Percentiles rank a stretch among this genome's conserved stretches.
These are phyloP conservation scores for Diaporthe australafricana DNA, from an alignment of 2,329 filamentous ascomycete species.

Conservation along the genomic window DNA sequence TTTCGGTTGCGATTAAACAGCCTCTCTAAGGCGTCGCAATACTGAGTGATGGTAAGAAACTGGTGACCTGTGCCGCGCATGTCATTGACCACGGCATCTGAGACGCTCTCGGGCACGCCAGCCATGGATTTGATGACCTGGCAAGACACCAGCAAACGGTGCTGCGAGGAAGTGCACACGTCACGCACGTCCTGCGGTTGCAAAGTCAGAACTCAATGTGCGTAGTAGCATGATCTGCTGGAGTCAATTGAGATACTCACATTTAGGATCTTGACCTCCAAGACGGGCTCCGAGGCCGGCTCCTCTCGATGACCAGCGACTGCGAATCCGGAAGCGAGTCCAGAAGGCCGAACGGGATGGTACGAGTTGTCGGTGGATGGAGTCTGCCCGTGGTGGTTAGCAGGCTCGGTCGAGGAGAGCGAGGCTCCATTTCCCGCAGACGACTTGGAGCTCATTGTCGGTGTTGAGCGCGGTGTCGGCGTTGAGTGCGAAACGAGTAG, in stretches of 20 bases:
- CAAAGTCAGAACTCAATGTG: neutral
- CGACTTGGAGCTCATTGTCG: conserved; percentile 28
- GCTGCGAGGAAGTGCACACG: conserved; percentile 22
- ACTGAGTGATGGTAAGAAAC: conserved; percentile 24
- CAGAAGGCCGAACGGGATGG: neutral
- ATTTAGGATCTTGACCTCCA: conserved; percentile 12
- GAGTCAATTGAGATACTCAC: conserved; percentile 14
- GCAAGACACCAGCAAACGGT: conserved; percentile 14
- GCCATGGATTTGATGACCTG: conserved; percentile 33
- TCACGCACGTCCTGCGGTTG: conserved; percentile 29
- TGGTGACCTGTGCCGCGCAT: conserved; percentile 30
- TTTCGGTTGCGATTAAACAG: conserved; percentile 16
- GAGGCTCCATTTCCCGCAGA: conserved; percentile 2
- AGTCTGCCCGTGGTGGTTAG: conserved; percentile 27
- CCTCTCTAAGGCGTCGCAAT: conserved; percentile 28
- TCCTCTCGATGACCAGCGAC: neutral
- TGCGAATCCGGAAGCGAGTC: neutral
- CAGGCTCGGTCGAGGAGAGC: conserved; percentile 11
- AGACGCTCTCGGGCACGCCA: conserved; percentile 28
- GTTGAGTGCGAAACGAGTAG: neutral
- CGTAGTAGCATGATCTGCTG: too few relatives aligned
- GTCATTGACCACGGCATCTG: conserved; percentile 32
- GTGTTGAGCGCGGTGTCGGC: neutral
- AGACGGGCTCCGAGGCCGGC: neutral
- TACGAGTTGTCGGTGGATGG: conserved; percentile 18